A percentile compares a stretch with the other conserved stretches of the same genome.
phyloP scores from a whole-genome alignment of 495 filamentous ascomycete species.

The Polyplosphaeria fusca region DNA sequence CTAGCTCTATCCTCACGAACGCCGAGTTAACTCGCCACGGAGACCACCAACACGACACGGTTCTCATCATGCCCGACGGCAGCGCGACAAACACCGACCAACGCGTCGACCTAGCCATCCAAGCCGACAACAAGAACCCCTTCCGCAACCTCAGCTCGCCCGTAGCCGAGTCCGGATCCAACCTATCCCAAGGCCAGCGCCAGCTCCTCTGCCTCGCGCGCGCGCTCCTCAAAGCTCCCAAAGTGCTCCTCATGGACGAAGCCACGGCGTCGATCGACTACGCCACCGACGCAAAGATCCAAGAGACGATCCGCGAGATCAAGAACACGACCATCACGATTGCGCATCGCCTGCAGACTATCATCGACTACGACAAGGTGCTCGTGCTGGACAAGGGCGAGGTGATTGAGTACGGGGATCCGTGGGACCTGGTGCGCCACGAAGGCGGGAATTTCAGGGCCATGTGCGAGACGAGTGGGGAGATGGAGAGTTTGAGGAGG shows the following conservation, averaged over 20 bases:
- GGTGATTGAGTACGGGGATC: conserved; percentile 86
- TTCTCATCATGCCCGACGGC: conserved; percentile 41
- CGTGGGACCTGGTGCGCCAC: conserved; percentile 67
- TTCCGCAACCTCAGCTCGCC: conserved; percentile 84
- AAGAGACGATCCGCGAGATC: conserved; percentile 87
- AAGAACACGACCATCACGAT: conserved; percentile 89
- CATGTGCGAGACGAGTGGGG: conserved; percentile 96
- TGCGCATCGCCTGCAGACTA: conserved; percentile 94
- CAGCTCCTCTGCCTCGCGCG: conserved; percentile 95
- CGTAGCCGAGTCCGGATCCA: conserved; percentile 88
- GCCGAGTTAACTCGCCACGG: conserved; percentile 1
- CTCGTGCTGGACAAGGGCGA: conserved; percentile 86
- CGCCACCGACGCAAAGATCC: conserved; percentile 90
- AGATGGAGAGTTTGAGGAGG: conserved; percentile 66
- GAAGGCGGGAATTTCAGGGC: conserved; percentile 70
- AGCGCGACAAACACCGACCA: conserved; percentile 38
- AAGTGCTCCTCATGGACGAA: conserved; percentile 97
- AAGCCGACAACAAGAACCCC: conserved; percentile 76
- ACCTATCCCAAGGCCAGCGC: conserved; percentile 93
- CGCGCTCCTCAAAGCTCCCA: conserved; percentile 85
- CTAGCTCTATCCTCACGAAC: conserved; percentile 25
- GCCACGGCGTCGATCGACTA: conserved; percentile 98
- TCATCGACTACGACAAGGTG: conserved; percentile 98
- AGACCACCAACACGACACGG: conserved; percentile 12
- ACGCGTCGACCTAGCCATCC: conserved; percentile 37